Evolutionary conservation across 495 filamentous ascomycete genomes (phyloP), one percentile per base, ranked within the genome.

Genomic region (Penicillium alfredii): DNA sequence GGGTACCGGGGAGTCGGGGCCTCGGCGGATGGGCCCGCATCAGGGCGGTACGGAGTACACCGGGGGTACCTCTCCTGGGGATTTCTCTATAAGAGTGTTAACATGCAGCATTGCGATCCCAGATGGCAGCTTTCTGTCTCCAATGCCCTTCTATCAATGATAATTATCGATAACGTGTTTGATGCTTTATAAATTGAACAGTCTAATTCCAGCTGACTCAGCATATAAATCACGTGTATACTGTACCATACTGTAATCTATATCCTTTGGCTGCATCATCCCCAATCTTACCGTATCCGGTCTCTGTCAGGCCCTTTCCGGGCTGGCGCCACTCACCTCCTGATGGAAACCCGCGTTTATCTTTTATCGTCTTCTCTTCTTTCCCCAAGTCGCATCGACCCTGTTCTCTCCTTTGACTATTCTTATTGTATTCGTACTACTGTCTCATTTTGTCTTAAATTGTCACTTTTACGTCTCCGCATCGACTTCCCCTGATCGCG

Each of bases 251-350:
- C 29, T 6, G 30, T 30, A 23, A 22, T 15, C 9, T 0, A 9
- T 3, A 1, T 1, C 6, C 4, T 32, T 11, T 6, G n/a, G n/a
- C n/a, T n/a, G n/a, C 4, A 12, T 11, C 3, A 13, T 9, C 3
- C 1, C 18, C 16, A 25, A 17, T 13, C 2, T 19, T 33, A 33
- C 29, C 14, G 30, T 33, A 17, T 8, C 18, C 6, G 3, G 18
- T 20, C 22, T 14, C 22, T 22, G 27, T 26, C 7, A 26, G 22
- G 14, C 39, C 30, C 30, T 23, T 34, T 42, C 45, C 34, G 44
- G 28, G 29, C 41, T 45, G 41, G 42, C 46, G 45, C 45, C 45
- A 43, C 44, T 36, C 11, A 8, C 12, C 13, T 33, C 29, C 21
- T 25, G 27, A 18, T 29, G 26, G 26, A 6, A 29, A 6, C 26